Base-by-base conservation (phyloP, 176 grass and related monocot species). In the Aegilops bicornis region DNA sequence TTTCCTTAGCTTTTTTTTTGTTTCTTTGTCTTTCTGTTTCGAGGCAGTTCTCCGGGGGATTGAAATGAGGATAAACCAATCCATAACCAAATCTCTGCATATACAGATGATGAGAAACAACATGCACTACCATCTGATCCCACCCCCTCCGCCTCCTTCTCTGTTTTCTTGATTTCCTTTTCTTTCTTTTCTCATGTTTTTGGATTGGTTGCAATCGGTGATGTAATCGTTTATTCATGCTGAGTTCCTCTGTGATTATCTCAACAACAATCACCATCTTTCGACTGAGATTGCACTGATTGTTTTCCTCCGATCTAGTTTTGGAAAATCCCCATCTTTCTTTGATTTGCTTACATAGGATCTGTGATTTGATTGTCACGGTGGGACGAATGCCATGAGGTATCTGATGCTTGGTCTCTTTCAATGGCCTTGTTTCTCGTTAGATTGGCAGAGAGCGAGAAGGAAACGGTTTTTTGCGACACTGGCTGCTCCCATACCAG, bases 111-210 rank as follows among this genome's bases (percentile, higher is more conserved):
- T 89, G 87, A 89, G 59, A 85, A 77, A 85, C 72, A 59, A 85
- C 87, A 89, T 89, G 87, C 87, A 85, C 87, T 89, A 89, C 87
- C 87, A 89, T 89, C 87, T 89, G 87, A 89, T 89, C 82, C 62
- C 85, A 5, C 33, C 87, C 86, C 43, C 47, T 27, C 16, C 7
- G 12, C 17, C 1, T 5, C 7, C 19, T 9, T 2, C 2, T 10
- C 24, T 17, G 4, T 69, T 33, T 10, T 1, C 0, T 56, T 8
- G 25, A 2, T 88, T 36, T 22, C 19, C 25, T 25, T 0, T 0
- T 9, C 2, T 32, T 27, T 69, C 8, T 31, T 7, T 3, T 52
- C 14, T 76, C 43, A 23, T 30, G 7, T 25, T 74, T 74, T 17
- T 48, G 3, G 0, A 1, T 35, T 64, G 20, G 36, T 4, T 65